These are phyloP conservation scores for Calophaca sinica DNA, from an alignment of 306 rosid genomes.

Conservation along the genomic window DNA sequence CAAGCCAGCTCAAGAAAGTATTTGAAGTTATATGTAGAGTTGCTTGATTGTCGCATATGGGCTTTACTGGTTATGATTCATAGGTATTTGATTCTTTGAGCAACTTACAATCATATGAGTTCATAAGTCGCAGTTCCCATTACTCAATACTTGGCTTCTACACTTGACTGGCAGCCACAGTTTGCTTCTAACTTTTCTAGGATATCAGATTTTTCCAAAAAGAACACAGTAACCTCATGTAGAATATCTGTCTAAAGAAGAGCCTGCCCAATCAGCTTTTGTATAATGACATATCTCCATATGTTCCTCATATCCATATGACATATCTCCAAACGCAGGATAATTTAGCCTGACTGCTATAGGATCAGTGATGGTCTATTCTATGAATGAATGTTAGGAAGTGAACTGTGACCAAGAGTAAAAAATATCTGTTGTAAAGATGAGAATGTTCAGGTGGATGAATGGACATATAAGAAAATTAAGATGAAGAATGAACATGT, in stretches of 20 bases:
- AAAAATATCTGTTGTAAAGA: neutral
- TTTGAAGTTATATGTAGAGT: no score
- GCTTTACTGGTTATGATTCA: no score
- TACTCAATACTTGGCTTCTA: no score
- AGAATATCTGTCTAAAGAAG: neutral
- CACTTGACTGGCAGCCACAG: neutral
- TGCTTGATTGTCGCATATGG: no score
- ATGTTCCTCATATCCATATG: no score
- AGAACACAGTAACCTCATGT: neutral
- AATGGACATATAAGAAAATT: neutral
- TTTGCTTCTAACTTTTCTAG: neutral
- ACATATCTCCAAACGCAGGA: neutral
- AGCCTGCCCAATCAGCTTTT: neutral
- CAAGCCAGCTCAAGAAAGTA: no score
- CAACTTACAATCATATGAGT: no score
- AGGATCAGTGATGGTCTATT: neutral
- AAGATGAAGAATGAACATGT: neutral
- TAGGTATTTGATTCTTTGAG: no score
- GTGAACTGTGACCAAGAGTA: neutral
- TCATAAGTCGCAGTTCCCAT: no score
- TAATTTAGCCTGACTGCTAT: neutral
- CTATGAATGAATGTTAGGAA: neutral
- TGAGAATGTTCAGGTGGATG: neutral
- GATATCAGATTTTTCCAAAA: neutral
- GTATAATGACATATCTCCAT: neutral